Percentiles rank a stretch among this genome's conserved stretches.
Evolutionary conservation across 805 yeast genomes (phyloP).

Genomic region (Lachancea lanzarotensis): DNA sequence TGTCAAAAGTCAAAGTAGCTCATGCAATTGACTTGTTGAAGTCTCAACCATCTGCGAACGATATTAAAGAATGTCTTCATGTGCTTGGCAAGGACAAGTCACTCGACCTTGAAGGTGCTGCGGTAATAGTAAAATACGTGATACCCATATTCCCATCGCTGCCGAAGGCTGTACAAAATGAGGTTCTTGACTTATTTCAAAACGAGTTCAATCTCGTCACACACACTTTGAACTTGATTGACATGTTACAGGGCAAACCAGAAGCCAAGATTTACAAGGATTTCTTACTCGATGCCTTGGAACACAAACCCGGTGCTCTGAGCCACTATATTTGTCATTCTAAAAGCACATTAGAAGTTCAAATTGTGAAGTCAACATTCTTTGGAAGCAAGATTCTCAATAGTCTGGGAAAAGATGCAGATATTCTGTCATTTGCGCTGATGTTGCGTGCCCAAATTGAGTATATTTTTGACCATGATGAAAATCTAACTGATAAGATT

Average conservation of each 20-base stretch:
- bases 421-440: slow-evolving; percentile 19
- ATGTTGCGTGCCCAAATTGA: slow-evolving; percentile 19
- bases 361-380: slow-evolving; percentile 17
- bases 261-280: slow-evolving; percentile 13
- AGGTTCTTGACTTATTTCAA: slow-evolving; percentile 9
- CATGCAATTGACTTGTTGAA: slow-evolving; percentile 1
- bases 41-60: slow-evolving; percentile 5
- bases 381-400: slow-evolving; percentile 33
- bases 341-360: slow-evolving; percentile 7
- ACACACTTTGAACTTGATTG: slow-evolving; percentile 18
- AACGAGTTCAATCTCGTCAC: slow-evolving; percentile 15
- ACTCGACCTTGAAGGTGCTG: slow-evolving; percentile 8
- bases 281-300: slow-evolving; percentile 14
- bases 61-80: slow-evolving; percentile 1
- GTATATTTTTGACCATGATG: slow-evolving; percentile 9
- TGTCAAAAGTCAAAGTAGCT: background rate
- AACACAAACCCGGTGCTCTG: slow-evolving; percentile 9
- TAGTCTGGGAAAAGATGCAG: slow-evolving; percentile 14
- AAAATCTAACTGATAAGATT: background rate
- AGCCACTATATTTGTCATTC: slow-evolving; percentile 10
- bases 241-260: slow-evolving; percentile 9
- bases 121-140: slow-evolving; percentile 14
- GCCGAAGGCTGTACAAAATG: background rate
- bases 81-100: background rate
- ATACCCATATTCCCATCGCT: slow-evolving; percentile 26